Evolutionary conservation across 2,329 filamentous ascomycete species (phyloP).

Genomic region (Colletotrichum euphorbiae): DNA sequence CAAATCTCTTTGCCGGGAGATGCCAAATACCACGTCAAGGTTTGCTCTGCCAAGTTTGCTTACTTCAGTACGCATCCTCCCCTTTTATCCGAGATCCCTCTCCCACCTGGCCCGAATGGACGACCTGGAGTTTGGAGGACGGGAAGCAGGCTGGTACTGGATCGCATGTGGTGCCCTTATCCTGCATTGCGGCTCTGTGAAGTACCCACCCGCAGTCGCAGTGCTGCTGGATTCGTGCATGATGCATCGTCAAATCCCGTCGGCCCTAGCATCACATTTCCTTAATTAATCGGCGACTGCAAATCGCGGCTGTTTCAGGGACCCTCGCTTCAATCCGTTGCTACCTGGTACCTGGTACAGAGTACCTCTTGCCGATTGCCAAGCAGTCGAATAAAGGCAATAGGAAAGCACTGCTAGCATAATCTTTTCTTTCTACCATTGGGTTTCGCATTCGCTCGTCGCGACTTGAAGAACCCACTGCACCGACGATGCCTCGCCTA

Average conservation of each 20-base stretch:
- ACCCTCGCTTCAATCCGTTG: slow-evolving; percentile 30
- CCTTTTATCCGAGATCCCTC: neutral
- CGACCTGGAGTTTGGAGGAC: too few species aligned
- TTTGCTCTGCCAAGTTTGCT: neutral
- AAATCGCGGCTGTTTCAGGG: slow-evolving; percentile 34
- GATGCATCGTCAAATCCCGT: slow-evolving; percentile 10
- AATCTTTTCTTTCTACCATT: neutral
- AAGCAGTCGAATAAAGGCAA: neutral
- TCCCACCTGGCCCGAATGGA: neutral
- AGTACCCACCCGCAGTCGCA: neutral
- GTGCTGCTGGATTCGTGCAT: neutral
- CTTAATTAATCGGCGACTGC: slow-evolving; percentile 15
- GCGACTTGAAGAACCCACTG: slow-evolving; percentile 1
- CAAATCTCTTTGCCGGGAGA: neutral
- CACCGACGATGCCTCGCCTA: slow-evolving; percentile 8
- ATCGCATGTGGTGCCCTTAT: neutral
- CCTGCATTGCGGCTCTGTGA: slow-evolving; percentile 34
- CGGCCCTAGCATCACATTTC: neutral
- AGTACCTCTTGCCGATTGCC: slow-evolving; percentile 2
- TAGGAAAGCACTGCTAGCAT: slow-evolving; percentile 1
- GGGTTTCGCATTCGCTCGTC: slow-evolving; percentile 22
- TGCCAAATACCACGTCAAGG: neutral
- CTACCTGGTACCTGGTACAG: neutral
- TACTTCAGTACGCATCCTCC: too few species aligned
- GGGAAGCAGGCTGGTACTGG: too few species aligned